Evolutionary conservation across 768 basidiomycete genomes (phyloP), one percentile per base, ranked within the genome.

Genomic region (Suillus paluster): DNA sequence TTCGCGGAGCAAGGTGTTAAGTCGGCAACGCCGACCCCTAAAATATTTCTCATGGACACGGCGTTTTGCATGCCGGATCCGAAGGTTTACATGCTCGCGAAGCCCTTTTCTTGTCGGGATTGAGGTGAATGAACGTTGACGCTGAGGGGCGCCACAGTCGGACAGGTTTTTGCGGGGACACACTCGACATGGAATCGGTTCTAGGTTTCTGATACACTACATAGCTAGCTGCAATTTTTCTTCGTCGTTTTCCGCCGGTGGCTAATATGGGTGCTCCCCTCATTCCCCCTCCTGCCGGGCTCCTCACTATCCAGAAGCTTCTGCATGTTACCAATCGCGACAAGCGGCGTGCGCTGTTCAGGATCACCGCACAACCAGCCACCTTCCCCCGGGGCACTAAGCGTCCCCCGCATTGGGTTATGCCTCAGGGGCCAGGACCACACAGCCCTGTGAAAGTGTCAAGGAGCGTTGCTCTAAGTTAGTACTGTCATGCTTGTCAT

Each of bases 1-100:
- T n/a, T n/a, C n/a, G n/a, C n/a, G n/a, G n/a, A n/a, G n/a, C n/a
- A n/a, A n/a, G n/a, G n/a, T n/a, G n/a, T n/a, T n/a, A n/a, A n/a
- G n/a, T n/a, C n/a, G n/a, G n/a, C n/a, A n/a, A n/a, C n/a, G n/a
- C n/a, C n/a, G n/a, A n/a, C n/a, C n/a, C n/a, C n/a, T n/a, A n/a
- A n/a, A n/a, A n/a, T n/a, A n/a, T n/a, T n/a, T n/a, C 45, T n/a
- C 49, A n/a, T 50, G 30, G 30, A 33, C 49, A 50, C 49, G 49
- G 49, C 30, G 30, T 10, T 50, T 50, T 50, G 27, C 48, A n/a
- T 30, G 4, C 30, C 30, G 30, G 30, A 30, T 50, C 27, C 49
- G 27, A 50, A 33, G 11, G 30, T 19, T 50, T 50, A 50, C 30
- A 27, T 50, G 11, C 49, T 7, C 19, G 30, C 27, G 19, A 33